Base-by-base conservation (phyloP, 148 eudicot species). In the Fallopia convolvulus region DNA sequence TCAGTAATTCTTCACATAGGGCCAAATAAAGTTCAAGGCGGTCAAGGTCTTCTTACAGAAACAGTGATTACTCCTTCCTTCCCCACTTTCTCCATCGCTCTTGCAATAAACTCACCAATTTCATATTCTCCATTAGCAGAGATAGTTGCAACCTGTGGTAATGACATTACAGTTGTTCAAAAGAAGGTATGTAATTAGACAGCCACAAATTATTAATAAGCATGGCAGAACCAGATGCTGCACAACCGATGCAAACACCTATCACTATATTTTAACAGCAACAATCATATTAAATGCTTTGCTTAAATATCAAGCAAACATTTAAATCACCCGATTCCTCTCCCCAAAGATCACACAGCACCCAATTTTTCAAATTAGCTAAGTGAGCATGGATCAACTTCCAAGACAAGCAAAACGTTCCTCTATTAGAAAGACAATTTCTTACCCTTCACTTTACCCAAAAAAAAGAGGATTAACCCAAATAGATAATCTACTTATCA, bases 51-150 rank as follows among this genome's bases (percentile, higher is more conserved):
- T 76, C 97, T 95, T 72, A 95, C 99, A 75, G 97, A 80, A 81
- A 95, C 90, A 75, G 97, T 92, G 50, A 95, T 93, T 46, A 95
- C 91, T 71, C 99, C 99, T 84, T 92, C 94, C 82, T 91, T 93
- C 76, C 99, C 99, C 80, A 95, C 97, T 91, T 91, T 95, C 82
- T 89, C 97, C 97, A 95, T 91, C 21, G 99, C 97, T 55, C 88
- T 82, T 17, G 97, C 99, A 75, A 95, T 84, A 56, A 92, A 76
- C 79, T 95, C 93, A 74, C 99, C 97, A 81, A 95, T 95, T 79
- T 91, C 97, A 78, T 86, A 89, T 72, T 95, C 99, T 30, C 97
- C 97, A 80, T 93, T 95, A 12, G 99, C 99, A 72, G 97, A 93
- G 60, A 95, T 93, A 79, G 97, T 95, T 50, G 84, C 99, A 75